Evolutionary conservation across 129 eudicot genomes (phyloP).

Genomic region (Calendula officinalis): DNA sequence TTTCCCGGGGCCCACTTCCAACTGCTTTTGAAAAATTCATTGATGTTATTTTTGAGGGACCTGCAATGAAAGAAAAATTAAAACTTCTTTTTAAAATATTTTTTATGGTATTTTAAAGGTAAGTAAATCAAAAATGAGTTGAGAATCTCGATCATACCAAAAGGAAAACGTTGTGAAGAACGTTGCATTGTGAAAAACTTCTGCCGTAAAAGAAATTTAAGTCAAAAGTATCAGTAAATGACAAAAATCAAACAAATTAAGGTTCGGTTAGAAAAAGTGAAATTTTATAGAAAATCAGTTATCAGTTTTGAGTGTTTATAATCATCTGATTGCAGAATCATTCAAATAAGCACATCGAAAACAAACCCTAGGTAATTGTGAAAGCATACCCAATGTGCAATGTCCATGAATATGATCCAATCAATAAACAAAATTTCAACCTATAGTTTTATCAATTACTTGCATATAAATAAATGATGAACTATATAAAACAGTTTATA

Average conservation of each 20-base stretch:
- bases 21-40: constrained; percentile 43
- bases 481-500: background rate
- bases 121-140: background rate
- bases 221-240: constrained; percentile 9
- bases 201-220: constrained; percentile 22
- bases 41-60: constrained; percentile 36
- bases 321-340: background rate
- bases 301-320: background rate
- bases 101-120: constrained; percentile 13
- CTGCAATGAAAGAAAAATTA: constrained; percentile 22
- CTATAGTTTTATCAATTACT: background rate
- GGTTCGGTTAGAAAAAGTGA: background rate
- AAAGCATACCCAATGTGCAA: background rate
- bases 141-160: constrained; percentile 33
- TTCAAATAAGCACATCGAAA: background rate
- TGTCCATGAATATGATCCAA: constrained; percentile 4
- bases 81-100: background rate
- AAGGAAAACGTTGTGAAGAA: constrained; percentile 35
- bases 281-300: background rate
- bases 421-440: constrained; percentile 7
- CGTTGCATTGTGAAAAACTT: constrained; percentile 38
- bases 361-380: constrained; percentile 18
- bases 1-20: constrained; percentile 40
- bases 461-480: background rate
- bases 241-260: constrained; percentile 13